These are phyloP conservation scores for Ordospora colligata DNA, from an alignment of 371 early-diverging fungal species.

Conservation along the genomic window DNA sequence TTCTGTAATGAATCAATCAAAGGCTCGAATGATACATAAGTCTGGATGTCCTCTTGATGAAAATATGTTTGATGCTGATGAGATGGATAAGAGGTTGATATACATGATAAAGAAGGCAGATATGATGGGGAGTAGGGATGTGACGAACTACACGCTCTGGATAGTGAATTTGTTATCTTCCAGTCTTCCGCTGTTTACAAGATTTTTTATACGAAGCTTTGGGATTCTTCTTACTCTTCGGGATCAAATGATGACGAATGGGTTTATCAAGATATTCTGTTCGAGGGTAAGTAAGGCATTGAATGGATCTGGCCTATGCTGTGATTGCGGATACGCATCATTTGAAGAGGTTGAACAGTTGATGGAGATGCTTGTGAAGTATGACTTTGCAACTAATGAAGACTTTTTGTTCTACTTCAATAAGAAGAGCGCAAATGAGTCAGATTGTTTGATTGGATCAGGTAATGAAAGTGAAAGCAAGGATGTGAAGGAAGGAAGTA, in stretches of 20 bases:
- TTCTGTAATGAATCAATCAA: slow-evolving; percentile 15
- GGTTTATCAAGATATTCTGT: slow-evolving; percentile 29
- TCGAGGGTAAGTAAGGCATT: slow-evolving; percentile 17
- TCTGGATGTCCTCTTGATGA: not conserved
- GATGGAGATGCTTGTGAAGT: slow-evolving; percentile 1
- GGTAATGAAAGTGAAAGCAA: not conserved
- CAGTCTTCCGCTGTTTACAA: slow-evolving; percentile 17
- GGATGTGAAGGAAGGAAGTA: not conserved
- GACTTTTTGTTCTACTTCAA: slow-evolving; percentile 21
- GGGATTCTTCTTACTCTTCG: slow-evolving; percentile 4
- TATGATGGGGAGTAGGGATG: slow-evolving; percentile 5
- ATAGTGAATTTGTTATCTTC: slow-evolving; percentile 26
- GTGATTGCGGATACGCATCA: slow-evolving; percentile 3
- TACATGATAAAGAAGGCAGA: slow-evolving; percentile 29
- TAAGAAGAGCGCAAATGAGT: not conserved
- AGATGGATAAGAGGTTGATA: slow-evolving; percentile 25
- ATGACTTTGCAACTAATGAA: not conserved
- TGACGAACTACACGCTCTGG: slow-evolving; percentile 32
- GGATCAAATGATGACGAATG: not conserved
- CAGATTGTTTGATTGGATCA: not conserved
- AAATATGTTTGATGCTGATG: not conserved
- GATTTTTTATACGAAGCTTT: slow-evolving; percentile 20
- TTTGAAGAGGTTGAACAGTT: not conserved
- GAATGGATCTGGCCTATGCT: slow-evolving; percentile 14
- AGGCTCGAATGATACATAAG: not conserved